phyloP scores from a whole-genome alignment of 768 basidiomycete genomes.

The Pleurotus giganteus region DNA sequence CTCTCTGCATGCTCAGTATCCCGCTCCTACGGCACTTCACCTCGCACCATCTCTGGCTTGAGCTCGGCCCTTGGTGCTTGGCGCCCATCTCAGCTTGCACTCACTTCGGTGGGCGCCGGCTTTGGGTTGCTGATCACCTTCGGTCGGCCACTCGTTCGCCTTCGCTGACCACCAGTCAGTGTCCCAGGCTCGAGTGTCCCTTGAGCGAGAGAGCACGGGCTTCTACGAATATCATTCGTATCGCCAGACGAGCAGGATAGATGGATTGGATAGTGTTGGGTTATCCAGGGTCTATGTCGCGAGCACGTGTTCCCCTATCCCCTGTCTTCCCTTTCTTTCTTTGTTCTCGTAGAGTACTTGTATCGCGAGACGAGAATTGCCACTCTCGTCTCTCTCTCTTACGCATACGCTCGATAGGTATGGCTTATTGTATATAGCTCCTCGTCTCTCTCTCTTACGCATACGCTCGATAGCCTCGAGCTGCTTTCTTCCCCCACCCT shows the following conservation, averaged over 20 bases:
- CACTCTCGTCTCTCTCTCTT: too few species aligned
- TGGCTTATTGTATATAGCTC: not conserved
- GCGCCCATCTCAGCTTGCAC: too few species aligned
- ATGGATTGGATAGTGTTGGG: conserved; percentile 12
- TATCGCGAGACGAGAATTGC: too few species aligned
- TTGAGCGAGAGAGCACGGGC: too few species aligned
- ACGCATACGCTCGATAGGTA: not conserved
- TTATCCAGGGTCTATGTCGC: not conserved
- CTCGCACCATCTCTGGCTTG: not conserved
- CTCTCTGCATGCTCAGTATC: not conserved
- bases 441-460: conserved; percentile 1
- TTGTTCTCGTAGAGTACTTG: too few species aligned
- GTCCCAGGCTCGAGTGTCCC: too few species aligned
- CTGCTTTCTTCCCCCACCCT: not conserved
- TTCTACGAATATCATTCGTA: too few species aligned
- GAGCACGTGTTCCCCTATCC: not conserved
- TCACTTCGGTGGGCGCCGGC: too few species aligned
- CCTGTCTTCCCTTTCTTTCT: not conserved
- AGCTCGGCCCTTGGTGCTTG: conserved; percentile 1
- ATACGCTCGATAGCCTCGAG: not conserved
- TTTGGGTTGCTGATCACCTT: too few species aligned
- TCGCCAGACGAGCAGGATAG: too few species aligned
- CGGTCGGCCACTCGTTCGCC: too few species aligned
- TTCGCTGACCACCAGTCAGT: too few species aligned
- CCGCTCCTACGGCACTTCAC: not conserved